Evolutionary conservation across 768 basidiomycete genomes (phyloP).

Genomic region (Lyophyllum decastes): DNA sequence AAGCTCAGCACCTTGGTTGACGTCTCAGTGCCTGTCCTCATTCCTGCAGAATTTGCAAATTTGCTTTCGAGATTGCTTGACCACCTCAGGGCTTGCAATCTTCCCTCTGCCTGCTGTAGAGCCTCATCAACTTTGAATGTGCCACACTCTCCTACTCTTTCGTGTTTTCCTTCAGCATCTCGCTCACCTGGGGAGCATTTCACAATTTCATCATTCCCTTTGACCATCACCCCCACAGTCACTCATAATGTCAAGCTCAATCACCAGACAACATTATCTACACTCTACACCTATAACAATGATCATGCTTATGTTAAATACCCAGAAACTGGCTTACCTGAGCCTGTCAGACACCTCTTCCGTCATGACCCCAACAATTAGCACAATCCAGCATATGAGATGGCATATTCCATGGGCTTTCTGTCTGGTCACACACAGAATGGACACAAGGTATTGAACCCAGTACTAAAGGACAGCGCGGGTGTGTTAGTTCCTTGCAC

Average conservation of each 20-base stretch:
- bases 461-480: conserved; percentile 5
- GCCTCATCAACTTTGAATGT: background rate
- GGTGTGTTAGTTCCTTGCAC: conserved; percentile 12
- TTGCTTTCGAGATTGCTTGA: background rate
- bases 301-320: conserved; percentile 12
- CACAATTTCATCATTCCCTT: background rate
- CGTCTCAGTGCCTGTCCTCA: background rate
- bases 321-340: conserved; percentile 8
- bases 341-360: conserved; percentile 16
- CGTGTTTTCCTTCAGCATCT: background rate
- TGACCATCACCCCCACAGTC: background rate
- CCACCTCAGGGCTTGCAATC: background rate
- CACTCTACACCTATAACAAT: conserved; percentile 11
- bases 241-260: conserved; percentile 8
- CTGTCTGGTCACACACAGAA: conserved; percentile 10
- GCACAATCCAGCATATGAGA: conserved; percentile 11
- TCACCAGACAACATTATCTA: conserved; percentile 9
- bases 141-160: background rate
- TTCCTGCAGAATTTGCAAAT: background rate
- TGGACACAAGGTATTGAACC: conserved; percentile 1
- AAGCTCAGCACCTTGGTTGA: background rate
- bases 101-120: background rate
- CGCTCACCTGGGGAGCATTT: background rate
- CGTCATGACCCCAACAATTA: conserved; percentile 9
- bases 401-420: conserved; percentile 16